These are phyloP conservation scores for Lichtheimia hyalospora DNA, from an alignment of 371 early-diverging fungal species.

Conservation along the genomic window DNA sequence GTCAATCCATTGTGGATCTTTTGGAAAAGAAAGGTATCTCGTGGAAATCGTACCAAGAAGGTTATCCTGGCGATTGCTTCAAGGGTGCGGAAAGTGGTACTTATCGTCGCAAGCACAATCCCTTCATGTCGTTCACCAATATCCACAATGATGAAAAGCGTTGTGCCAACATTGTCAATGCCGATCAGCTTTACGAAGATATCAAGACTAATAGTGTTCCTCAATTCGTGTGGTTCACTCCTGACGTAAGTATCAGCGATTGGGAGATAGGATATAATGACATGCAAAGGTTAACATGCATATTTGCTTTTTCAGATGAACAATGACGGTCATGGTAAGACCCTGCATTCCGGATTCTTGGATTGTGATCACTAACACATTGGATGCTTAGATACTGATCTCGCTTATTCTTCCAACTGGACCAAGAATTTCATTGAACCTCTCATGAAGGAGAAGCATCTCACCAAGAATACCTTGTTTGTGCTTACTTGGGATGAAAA, in stretches of 20 bases:
- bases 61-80: constrained; percentile 29
- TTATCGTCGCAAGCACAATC: constrained; percentile 60
- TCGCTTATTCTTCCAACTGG: constrained; percentile 52
- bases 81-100: constrained; percentile 16
- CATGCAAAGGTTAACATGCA: background rate
- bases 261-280: background rate
- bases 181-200: constrained; percentile 41
- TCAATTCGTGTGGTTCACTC: constrained; percentile 46
- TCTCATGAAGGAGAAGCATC: constrained; percentile 33
- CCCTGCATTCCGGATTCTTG: background rate
- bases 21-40: constrained; percentile 43
- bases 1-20: constrained; percentile 19
- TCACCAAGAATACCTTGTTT: constrained; percentile 51
- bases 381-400: constrained; percentile 30
- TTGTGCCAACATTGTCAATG: constrained; percentile 52
- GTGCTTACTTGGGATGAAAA: constrained; percentile 57
- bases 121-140: constrained; percentile 51
- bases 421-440: constrained; percentile 49
- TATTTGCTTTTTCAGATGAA: constrained; percentile 12
- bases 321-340: constrained; percentile 44
- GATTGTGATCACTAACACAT: background rate
- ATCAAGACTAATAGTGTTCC: constrained; percentile 33
- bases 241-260: constrained; percentile 10
- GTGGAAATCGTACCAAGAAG: constrained; percentile 52
- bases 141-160: constrained; percentile 39